Conservation (phyloP, 495 filamentous ascomycete species). For the Bombardia bombarda region DNA sequence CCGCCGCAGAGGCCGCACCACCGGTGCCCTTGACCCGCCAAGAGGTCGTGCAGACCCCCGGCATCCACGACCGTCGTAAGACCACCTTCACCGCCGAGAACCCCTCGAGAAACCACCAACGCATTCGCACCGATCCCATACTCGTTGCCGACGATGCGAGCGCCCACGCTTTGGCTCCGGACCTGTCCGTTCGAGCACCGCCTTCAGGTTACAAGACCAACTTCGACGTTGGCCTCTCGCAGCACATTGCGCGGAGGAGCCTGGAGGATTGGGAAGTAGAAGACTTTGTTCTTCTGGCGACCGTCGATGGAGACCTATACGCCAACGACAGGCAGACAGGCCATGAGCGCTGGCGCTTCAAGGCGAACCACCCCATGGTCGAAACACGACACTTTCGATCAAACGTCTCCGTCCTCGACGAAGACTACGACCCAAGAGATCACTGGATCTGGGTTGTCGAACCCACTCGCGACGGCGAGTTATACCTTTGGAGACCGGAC, state of each 20-base stretch:
- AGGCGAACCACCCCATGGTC: conserved; percentile 77
- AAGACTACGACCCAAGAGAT: conserved; percentile 56
- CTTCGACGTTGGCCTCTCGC: conserved; percentile 53
- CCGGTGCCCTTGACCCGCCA: conserved; percentile 13
- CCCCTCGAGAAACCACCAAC: conserved; percentile 7
- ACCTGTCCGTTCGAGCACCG: conserved; percentile 76
- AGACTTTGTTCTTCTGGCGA: conserved; percentile 99
- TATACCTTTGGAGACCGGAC: conserved; percentile 80
- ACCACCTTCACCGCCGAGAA: conserved; percentile 10
- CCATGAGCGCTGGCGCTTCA: conserved; percentile 71
- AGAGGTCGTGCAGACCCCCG: conserved; percentile 17
- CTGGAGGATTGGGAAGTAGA: conserved; percentile 99
- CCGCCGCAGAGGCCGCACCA: conserved; percentile 20
- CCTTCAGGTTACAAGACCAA: conserved; percentile 51
- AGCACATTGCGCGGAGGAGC: conserved; percentile 87
- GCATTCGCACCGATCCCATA: conserved; percentile 23
- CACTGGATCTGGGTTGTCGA: conserved; percentile 96
- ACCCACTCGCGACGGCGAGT: conserved; percentile 74
- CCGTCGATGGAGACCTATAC: conserved; percentile 93
- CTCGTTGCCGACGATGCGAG: conserved; percentile 66
- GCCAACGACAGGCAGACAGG: conserved; percentile 86
- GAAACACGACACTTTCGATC: conserved; percentile 76
- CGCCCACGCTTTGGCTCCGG: conserved; percentile 92
- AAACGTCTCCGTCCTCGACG: conserved; percentile 54
- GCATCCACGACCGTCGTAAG: conserved; percentile 17